Conservation (phyloP, 169 alveolate genomes). For the Eimeria brunetti region DNA sequence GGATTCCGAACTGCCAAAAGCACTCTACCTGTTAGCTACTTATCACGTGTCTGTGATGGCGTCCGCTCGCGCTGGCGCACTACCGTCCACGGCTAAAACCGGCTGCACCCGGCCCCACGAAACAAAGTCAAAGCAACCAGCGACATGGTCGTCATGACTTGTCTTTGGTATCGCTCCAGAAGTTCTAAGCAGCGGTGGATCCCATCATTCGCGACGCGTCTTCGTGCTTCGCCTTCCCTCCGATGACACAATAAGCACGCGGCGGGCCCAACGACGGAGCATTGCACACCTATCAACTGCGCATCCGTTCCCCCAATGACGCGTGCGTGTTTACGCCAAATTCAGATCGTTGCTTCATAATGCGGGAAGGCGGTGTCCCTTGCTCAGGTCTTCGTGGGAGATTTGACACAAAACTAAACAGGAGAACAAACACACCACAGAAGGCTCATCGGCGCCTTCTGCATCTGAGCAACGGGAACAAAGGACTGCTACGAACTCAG, state of each 20-base stretch:
- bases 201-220: conserved; percentile 43
- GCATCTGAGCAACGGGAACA: neutral
- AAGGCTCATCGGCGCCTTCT: neutral
- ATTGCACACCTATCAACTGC: conserved; percentile 31
- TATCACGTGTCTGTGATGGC: conserved; percentile 50
- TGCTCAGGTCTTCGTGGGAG: conserved; percentile 69
- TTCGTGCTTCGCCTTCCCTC: conserved; percentile 46
- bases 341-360: conserved; percentile 16
- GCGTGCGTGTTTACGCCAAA: conserved; percentile 30
- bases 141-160: neutral
- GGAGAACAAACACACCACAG: neutral
- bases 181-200: conserved; percentile 28
- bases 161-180: conserved; percentile 44
- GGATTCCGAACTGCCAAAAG: conserved; percentile 58
- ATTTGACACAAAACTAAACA: conserved; percentile 63
- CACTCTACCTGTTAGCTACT: conserved; percentile 74
- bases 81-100: conserved; percentile 52
- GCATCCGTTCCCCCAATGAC: conserved; percentile 54
- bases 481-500: neutral
- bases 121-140: conserved; percentile 28
- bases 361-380: conserved; percentile 47
- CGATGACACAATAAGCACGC: conserved; percentile 41
- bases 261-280: conserved; percentile 44
- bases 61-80: conserved; percentile 34
- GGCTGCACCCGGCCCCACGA: conserved; percentile 30